Evolutionary conservation across 371 early-diverging fungal genomes (phyloP).

Genomic region (Mortierella sp.): DNA sequence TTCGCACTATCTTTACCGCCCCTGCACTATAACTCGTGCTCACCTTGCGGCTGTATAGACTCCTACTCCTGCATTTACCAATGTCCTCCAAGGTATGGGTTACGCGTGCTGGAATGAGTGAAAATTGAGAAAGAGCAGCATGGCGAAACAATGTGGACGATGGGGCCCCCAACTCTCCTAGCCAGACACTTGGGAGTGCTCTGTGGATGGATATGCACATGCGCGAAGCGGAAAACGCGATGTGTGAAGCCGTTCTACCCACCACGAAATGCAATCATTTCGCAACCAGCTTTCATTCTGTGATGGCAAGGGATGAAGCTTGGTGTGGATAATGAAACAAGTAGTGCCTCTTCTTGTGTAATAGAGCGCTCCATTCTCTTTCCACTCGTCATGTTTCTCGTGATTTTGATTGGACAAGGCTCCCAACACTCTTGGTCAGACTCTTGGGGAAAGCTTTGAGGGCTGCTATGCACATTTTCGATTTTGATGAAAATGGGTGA

Average conservation of each 20-base stretch:
- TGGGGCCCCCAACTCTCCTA: slow-evolving; percentile 1
- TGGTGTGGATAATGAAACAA: too few species aligned
- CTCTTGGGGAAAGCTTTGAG: background rate
- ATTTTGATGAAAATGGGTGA: background rate
- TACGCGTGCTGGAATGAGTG: too few species aligned
- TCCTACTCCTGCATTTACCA: too few species aligned
- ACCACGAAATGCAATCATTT: background rate
- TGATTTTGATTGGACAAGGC: background rate
- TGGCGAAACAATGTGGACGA: slow-evolving; percentile 3
- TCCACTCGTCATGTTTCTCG: background rate
- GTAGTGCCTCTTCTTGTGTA: slow-evolving; percentile 5
- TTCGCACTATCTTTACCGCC: too few species aligned
- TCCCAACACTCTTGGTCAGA: background rate
- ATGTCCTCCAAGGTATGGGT: too few species aligned
- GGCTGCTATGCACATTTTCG: background rate
- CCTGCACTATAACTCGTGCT: too few species aligned
- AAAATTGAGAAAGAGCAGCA: background rate
- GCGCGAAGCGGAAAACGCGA: slow-evolving; percentile 2
- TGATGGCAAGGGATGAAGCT: too few species aligned
- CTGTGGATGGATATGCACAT: slow-evolving; percentile 10
- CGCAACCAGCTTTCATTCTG: too few species aligned
- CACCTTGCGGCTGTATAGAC: too few species aligned
- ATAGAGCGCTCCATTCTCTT: slow-evolving; percentile 1
- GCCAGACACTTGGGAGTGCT: slow-evolving; percentile 5
- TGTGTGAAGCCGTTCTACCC: slow-evolving; percentile 6